phyloP scores from a whole-genome alignment of 495 filamentous ascomycete species.

The Aspergillus indologenus region DNA sequence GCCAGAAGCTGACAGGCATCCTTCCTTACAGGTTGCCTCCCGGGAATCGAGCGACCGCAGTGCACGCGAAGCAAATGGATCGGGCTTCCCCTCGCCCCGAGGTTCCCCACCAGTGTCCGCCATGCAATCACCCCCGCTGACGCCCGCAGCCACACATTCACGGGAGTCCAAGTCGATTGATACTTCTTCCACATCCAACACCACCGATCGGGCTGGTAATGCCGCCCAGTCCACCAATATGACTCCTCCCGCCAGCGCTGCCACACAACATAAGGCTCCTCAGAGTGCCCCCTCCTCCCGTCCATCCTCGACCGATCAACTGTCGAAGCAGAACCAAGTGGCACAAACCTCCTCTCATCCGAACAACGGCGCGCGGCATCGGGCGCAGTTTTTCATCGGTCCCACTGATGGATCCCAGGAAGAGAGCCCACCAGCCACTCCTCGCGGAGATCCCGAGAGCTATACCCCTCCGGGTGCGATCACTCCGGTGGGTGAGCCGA shows the following conservation, averaged over 20 bases:
- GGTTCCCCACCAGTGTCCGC: conserved; percentile 53
- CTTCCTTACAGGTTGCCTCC: conserved; percentile 41
- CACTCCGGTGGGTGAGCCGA: conserved; percentile 74
- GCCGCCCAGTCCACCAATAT: conserved; percentile 65
- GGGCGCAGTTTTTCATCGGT: conserved; percentile 71
- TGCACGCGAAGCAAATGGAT: conserved; percentile 37
- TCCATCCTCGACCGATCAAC: conserved; percentile 45
- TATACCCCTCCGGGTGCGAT: conserved; percentile 63
- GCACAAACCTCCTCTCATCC: conserved; percentile 41
- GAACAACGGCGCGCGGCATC: conserved; percentile 51
- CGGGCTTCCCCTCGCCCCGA: conserved; percentile 40
- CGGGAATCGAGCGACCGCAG: conserved; percentile 46
- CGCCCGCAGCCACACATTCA: conserved; percentile 71
- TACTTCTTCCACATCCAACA: conserved; percentile 21
- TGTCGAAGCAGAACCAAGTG: conserved; percentile 30
- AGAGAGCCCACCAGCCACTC: conserved; percentile 52
- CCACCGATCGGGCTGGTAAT: conserved; percentile 32
- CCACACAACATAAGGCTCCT: conserved; percentile 26
- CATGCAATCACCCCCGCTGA: conserved; percentile 86
- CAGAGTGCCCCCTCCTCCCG: conserved; percentile 43
- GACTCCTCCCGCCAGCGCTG: conserved; percentile 37
- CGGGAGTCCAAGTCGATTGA: conserved; percentile 43
- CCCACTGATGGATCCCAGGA: conserved; percentile 47
- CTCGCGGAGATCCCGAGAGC: conserved; percentile 54
- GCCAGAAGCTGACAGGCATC: conserved; percentile 12